Percentiles rank a stretch among this genome's conserved stretches.
Evolutionary conservation across 2,329 filamentous ascomycete genomes (phyloP).

Genomic region (Aspergillus uvarum): DNA sequence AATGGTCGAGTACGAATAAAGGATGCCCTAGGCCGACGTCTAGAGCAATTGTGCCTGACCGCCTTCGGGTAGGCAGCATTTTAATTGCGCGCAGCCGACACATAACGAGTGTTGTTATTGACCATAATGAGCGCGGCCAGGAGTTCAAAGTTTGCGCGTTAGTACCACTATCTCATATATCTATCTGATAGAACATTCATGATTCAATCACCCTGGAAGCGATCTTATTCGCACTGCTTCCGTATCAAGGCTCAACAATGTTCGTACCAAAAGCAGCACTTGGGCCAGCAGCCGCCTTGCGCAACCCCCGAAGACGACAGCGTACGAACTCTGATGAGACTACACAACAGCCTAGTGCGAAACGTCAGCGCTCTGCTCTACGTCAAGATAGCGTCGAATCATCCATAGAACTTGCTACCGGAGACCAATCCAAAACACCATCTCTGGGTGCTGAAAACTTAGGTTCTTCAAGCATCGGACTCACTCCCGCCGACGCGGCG

Average conservation of each 20-base stretch:
- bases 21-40: no score
- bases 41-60: not conserved
- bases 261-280: slow-evolving; percentile 38
- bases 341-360: slow-evolving; percentile 46
- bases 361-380: slow-evolving; percentile 48
- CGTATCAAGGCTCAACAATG: slow-evolving; percentile 25
- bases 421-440: slow-evolving; percentile 15
- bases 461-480: slow-evolving; percentile 14
- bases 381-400: slow-evolving; percentile 37
- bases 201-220: not conserved
- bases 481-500: slow-evolving; percentile 19
- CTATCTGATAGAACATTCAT: not conserved
- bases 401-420: slow-evolving; percentile 20
- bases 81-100: not conserved
- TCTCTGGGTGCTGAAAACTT: slow-evolving; percentile 17
- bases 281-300: slow-evolving; percentile 28
- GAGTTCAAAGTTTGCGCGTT: not conserved
- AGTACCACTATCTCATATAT: not conserved
- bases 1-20: no score
- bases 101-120: slow-evolving; percentile 7
- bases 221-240: not conserved
- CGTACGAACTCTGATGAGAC: slow-evolving; percentile 47
- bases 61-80: slow-evolving; percentile 1
- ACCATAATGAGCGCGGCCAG: not conserved
- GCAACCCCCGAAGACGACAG: slow-evolving; percentile 41